Base-by-base conservation (phyloP, 768 basidiomycete genomes). In the Termitomyces sp. region DNA sequence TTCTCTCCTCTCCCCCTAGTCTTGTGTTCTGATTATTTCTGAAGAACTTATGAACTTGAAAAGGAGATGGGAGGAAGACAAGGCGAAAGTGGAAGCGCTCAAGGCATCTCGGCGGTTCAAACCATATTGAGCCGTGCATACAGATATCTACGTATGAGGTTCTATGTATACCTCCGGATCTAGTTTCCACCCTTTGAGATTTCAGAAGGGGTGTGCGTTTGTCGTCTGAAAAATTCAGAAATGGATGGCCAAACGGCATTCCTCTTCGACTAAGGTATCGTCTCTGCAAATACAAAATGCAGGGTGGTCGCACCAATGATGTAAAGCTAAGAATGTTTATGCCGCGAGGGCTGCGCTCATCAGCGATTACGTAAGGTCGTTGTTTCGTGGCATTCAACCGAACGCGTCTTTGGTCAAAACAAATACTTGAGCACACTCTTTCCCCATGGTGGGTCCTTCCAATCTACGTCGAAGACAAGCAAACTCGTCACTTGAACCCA, bases 51-150 rank as follows among this genome's bases (percentile, higher is more conserved):
- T 77, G 83, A 89, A 69, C 78, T 82, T 78, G 79, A 90, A 90
- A 68, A 80, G 77, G 64, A 87, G 84, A 66, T 96, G 94, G 81
- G 92, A 94, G 66, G 84, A 84, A 64, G 94, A 96, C 80, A 93
- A 92, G 74, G 85, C 83, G 8, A 90, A 87, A 67, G 84, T 93
- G 38, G 88, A 88, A 67, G 84, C 87, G 64, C 76, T 92, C 63
- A 92, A 90, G 71, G 83, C 85, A 46, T 85, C 87, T 24, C 81
- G 86, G 63, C 80, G 85, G 53, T 96, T 94, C 82, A 94, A 85
- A 67, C 94, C 94, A 14, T 97, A 97, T 71, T 96, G 76, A 53
- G n/a, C 24, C 11, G 22, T 10, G 5, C 24, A 18, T 40, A 26
- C 24, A 28, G 13, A 16, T 36, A 36, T 52, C 35, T 36, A 36